A percentile compares a stretch with the other conserved stretches of the same genome.
These are phyloP conservation scores for Staphylotrichum longicolle DNA, from an alignment of 495 filamentous ascomycete genomes.

Conservation along the genomic window DNA sequence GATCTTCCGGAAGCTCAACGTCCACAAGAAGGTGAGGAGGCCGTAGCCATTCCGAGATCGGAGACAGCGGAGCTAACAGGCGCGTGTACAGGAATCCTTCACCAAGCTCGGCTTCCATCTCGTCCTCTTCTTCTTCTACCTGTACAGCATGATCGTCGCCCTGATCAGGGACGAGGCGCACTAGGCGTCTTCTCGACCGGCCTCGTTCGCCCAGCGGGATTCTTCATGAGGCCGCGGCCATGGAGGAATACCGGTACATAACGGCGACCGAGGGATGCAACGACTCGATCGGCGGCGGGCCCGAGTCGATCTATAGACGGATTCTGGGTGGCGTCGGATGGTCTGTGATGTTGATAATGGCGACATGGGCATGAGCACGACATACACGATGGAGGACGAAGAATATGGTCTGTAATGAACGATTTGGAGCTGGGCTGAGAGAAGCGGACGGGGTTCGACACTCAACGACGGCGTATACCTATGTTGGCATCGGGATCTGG, in stretches of 20 bases:
- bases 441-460: neutral
- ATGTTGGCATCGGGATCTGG: neutral
- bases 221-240: neutral
- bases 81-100: constrained; percentile 78
- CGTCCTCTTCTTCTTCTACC: constrained; percentile 99
- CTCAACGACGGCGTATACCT: constrained; percentile 6
- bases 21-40: constrained; percentile 88
- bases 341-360: constrained; percentile 7
- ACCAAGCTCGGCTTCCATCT: constrained; percentile 99
- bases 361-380: constrained; percentile 9
- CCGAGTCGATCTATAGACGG: constrained; percentile 5
- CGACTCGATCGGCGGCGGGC: neutral
- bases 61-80: neutral
- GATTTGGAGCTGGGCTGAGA: neutral
- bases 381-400: constrained; percentile 9
- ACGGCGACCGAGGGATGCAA: neutral
- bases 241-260: constrained; percentile 4
- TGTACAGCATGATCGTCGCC: constrained; percentile 99
- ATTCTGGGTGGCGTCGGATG: neutral
- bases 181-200: constrained; percentile 42
- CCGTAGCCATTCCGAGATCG: neutral
- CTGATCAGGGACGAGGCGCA: constrained; percentile 93
- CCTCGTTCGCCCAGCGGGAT: neutral
- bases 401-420: constrained; percentile 13
- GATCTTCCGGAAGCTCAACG: constrained; percentile 98